phyloP scores from a whole-genome alignment of 2,329 filamentous ascomycete genomes.

The Hirsutella minnesotensis region DNA sequence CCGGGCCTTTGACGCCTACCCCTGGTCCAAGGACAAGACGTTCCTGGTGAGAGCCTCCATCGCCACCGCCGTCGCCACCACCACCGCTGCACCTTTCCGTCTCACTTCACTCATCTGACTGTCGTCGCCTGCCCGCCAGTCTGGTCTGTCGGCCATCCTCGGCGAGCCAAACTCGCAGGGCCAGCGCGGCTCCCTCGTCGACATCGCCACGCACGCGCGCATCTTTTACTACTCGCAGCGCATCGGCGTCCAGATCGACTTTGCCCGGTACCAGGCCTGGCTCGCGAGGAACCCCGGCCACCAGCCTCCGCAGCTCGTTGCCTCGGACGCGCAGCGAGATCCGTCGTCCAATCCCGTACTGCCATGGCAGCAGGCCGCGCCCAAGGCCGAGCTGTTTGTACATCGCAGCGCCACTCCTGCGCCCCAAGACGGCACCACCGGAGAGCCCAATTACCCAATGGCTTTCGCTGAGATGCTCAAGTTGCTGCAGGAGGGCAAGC shows the following conservation, averaged over 20 bases:
- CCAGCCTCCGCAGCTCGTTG: constrained; percentile 22
- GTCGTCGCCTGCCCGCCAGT: constrained; percentile 18
- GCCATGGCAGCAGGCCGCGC: constrained; percentile 38
- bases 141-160: constrained; percentile 53
- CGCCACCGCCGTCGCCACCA: too few relatives aligned
- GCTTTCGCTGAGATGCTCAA: constrained; percentile 79
- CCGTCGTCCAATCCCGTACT: constrained; percentile 8
- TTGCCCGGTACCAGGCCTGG: constrained; percentile 57
- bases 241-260: constrained; percentile 46
- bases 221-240: constrained; percentile 51
- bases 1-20: constrained; percentile 51
- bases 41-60: constrained; percentile 58
- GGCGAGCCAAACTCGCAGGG: constrained; percentile 31
- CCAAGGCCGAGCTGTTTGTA: constrained; percentile 33
- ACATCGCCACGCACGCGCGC: constrained; percentile 54
- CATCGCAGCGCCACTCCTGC: constrained; percentile 21
- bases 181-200: constrained; percentile 36
- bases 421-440: constrained; percentile 11
- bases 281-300: constrained; percentile 25
- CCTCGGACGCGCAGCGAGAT: constrained; percentile 11
- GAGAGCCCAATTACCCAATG: constrained; percentile 62
- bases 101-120: background rate
- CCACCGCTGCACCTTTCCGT: too few relatives aligned
- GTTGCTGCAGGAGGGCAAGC: constrained; percentile 69
- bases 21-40: constrained; percentile 54